Percentiles rank a stretch among this genome's conserved stretches.
phyloP scores from a whole-genome alignment of 257 asterid genomes.

The Nemophila menziesii region DNA sequence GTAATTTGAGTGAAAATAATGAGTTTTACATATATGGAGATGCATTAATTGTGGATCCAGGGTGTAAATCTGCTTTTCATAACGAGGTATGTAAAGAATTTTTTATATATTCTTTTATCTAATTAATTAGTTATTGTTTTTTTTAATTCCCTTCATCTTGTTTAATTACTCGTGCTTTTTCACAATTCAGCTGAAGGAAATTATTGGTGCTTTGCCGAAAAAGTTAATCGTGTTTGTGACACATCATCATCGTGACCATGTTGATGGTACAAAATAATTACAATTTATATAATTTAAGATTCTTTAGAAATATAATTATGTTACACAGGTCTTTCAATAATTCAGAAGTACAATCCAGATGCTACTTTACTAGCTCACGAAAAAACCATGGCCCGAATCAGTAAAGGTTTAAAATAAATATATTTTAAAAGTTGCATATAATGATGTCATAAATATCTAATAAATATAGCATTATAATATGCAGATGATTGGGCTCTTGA shows the following conservation, averaged over 20 bases:
- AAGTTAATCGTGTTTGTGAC: conserved; percentile 74
- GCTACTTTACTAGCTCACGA: conserved; percentile 80
- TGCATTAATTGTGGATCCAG: conserved; percentile 90
- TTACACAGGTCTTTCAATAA: conserved; percentile 68
- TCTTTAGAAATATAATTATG: conserved; percentile 1
- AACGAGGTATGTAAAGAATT: conserved; percentile 42
- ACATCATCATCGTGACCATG: conserved; percentile 92
- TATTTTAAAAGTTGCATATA: no score
- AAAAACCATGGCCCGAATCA: conserved; percentile 51
- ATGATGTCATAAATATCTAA: no score
- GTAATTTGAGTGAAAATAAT: conserved; percentile 13
- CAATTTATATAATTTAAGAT: no score
- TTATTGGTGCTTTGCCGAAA: conserved; percentile 63
- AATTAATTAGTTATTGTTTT: not conserved
- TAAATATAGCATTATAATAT: no score
- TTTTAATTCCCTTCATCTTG: conserved; percentile 1
- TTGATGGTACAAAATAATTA: conserved; percentile 50
- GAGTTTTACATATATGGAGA: conserved; percentile 57
- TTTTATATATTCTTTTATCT: not conserved
- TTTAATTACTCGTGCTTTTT: conserved; percentile 10
- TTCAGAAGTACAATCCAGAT: conserved; percentile 75
- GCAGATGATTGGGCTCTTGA: conserved; percentile 83
- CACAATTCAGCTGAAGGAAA: conserved; percentile 62
- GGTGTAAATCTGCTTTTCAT: conserved; percentile 63
- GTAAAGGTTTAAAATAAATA: conserved; percentile 37